Base-by-base conservation (phyloP, 192 early-diverging fungal species). In the Martensiomyces pterosporus region DNA sequence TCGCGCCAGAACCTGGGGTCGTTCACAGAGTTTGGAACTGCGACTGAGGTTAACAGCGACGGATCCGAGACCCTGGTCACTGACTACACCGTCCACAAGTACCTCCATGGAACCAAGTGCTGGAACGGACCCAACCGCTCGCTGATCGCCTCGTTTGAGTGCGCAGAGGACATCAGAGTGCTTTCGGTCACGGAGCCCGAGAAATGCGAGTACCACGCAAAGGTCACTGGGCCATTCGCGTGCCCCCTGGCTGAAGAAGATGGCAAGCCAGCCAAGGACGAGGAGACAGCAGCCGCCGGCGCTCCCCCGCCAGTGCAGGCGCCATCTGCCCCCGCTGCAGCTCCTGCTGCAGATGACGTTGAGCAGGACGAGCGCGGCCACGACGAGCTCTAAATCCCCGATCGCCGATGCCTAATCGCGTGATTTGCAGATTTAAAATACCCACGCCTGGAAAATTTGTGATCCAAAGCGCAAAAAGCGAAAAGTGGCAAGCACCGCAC, bases 81-180 rank as follows among this genome's bases (percentile, higher is more conserved):
- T 5, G 8, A 7, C 24, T 46, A 55, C 13, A 12, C 32, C 1
- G 54, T 39, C 22, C 89, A 93, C 61, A 60, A 77, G 49, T 93
- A 85, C 55, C 68, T 67, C 5, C 58, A 80, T 47, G 96, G 96
- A 19, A 67, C 79, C 14, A 77, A 80, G 26, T 99, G 96, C 75
- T 99, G 96, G 96, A 93, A 96, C 52, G 96, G 94, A 1, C 96
- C 94, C 2, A 75, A 83, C 12, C 80, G 96, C 24, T 89, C 88
- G 6, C 68, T 87, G 3, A 80, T 80, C 37, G 79, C 85, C 10
- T 41, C 49, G 22, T 70, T 97, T 25, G 83, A 85, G 49, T 99
- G 96, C 65, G 90, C 88, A 0, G 49, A 56, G 0, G 72, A 80
- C 6, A 89, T 83, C 34, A 58, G 79, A 52, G 61, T 97, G 14